Percentiles rank a stretch among this genome's conserved stretches.
Evolutionary conservation across 2,329 filamentous ascomycete genomes (phyloP).

Genomic region (Coniochaeta pulveracea): DNA sequence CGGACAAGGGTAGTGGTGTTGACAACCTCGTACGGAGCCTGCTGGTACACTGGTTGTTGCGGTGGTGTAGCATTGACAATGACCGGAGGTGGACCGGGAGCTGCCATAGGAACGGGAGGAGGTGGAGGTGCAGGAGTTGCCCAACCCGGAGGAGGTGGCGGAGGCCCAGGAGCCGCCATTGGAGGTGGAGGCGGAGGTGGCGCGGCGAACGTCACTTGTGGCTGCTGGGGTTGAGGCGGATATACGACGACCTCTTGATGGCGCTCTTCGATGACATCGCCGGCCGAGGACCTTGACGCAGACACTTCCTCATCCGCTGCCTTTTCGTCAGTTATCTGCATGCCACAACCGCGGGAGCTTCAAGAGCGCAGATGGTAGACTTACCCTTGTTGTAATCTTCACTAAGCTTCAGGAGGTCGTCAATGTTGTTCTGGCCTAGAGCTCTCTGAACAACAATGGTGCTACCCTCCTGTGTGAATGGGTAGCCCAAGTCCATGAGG

Average conservation of each 20-base stretch:
- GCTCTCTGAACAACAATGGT: conserved; percentile 75
- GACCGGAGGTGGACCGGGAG: conserved; percentile 17
- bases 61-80: conserved; percentile 22
- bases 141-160: no score
- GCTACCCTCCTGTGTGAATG: conserved; percentile 77
- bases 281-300: conserved; percentile 33
- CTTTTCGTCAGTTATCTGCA: conserved; percentile 6
- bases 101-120: conserved; percentile 6
- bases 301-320: conserved; percentile 32
- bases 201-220: conserved; percentile 9
- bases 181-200: conserved; percentile 11
- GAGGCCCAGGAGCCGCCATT: conserved; percentile 11
- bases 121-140: conserved; percentile 11
- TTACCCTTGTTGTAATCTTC: conserved; percentile 59
- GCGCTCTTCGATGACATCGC: conserved; percentile 36
- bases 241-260: conserved; percentile 28
- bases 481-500: conserved; percentile 75
- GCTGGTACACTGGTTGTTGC: conserved; percentile 16
- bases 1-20: conserved; percentile 33
- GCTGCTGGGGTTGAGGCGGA: conserved; percentile 17
- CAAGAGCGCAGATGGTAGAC: conserved; percentile 11
- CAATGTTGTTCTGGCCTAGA: conserved; percentile 81
- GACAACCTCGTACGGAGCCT: conserved; percentile 25
- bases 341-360: not conserved
- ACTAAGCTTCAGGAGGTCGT: conserved; percentile 75